Base-by-base conservation (phyloP, 495 filamentous ascomycete species). In the Talaromyces proteolyticus region DNA sequence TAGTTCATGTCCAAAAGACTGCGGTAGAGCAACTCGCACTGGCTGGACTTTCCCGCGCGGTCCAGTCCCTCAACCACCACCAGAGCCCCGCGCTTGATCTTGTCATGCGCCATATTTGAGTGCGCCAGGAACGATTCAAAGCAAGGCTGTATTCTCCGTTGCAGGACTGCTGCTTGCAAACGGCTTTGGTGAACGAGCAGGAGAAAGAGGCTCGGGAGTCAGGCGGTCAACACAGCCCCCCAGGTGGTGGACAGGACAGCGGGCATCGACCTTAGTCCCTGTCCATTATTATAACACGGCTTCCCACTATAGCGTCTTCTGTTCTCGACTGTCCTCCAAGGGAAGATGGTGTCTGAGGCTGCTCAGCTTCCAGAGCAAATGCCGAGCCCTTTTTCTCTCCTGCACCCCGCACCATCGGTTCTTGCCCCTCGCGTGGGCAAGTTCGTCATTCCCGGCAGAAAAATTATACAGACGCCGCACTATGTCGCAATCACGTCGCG, bases 51-150 rank as follows among this genome's bases (percentile, higher is more conserved):
- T 37, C 93, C 93, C 34, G 91, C 87, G 51, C 89, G 86, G 61
- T 98, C 93, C 47, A 98, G 80, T 21, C 93, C 93, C 69, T 98
- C 93, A 50, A 98, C 84, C 16, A 93, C 87, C 42, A 97, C 83
- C 37, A 98, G 80, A 25, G 86, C 78, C 43, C 89, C 89, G 55
- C 88, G 79, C 55, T 39, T 45, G 21, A 14, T 29, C 40, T 52
- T 45, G 16, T 52, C 41, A 21, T 51, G 22, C 22, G 40, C 34
- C 45, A 38, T 37, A 34, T 38, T n/a, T n/a, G n/a, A n/a, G n/a
- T n/a, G n/a, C n/a, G n/a, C n/a, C n/a, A n/a, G n/a, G n/a, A n/a
- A n/a, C n/a, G n/a, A n/a, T n/a, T n/a, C n/a, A n/a, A n/a, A n/a
- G n/a, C n/a, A 8, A 34, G 4, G 29, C 2, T 34, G 29, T 34